A percentile compares a stretch with the other conserved stretches of the same genome.
These are phyloP conservation scores for Salmacisia buchloeana DNA, from an alignment of 1,284 basidiomycete genomes.

Conservation along the genomic window DNA sequence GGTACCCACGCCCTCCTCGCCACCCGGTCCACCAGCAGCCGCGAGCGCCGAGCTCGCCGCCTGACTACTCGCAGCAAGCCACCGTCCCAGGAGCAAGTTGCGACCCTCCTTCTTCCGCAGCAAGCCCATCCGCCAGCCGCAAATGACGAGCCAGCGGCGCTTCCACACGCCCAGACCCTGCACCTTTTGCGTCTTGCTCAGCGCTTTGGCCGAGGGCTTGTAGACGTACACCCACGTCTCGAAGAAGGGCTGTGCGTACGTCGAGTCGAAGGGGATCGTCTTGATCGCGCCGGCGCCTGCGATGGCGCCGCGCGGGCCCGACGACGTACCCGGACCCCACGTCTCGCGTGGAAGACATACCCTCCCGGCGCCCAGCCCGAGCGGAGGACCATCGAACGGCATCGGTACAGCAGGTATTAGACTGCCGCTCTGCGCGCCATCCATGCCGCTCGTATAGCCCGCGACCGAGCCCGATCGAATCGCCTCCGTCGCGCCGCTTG, in stretches of 20 bases:
- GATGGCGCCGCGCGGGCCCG: too few relatives aligned
- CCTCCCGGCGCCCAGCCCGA: not conserved
- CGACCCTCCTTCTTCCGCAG: conserved; percentile 22
- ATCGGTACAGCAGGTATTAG: not conserved
- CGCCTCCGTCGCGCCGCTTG: not conserved
- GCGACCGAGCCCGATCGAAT: too few relatives aligned
- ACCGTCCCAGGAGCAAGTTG: not conserved
- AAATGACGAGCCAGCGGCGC: conserved; percentile 29
- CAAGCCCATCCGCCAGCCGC: conserved; percentile 27
- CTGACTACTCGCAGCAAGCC: not conserved
- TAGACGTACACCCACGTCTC: conserved; percentile 38
- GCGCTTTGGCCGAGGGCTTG: conserved; percentile 18
- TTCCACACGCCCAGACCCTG: conserved; percentile 31
- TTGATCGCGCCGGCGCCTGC: not conserved
- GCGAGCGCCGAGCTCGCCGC: not conserved
- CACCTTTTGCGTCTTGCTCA: conserved; percentile 12
- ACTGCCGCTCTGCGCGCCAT: not conserved
- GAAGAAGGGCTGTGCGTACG: conserved; percentile 27
- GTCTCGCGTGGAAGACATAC: not conserved
- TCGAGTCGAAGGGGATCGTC: conserved; percentile 6
- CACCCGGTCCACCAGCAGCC: not conserved
- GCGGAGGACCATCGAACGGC: not conserved
- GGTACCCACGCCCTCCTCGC: not conserved
- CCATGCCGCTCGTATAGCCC: too few relatives aligned
- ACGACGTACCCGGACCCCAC: not conserved